Evolutionary conservation across 148 eudicot species (phyloP), one percentile per base, ranked within the genome.

Genomic region (Selenicereus undatus): DNA sequence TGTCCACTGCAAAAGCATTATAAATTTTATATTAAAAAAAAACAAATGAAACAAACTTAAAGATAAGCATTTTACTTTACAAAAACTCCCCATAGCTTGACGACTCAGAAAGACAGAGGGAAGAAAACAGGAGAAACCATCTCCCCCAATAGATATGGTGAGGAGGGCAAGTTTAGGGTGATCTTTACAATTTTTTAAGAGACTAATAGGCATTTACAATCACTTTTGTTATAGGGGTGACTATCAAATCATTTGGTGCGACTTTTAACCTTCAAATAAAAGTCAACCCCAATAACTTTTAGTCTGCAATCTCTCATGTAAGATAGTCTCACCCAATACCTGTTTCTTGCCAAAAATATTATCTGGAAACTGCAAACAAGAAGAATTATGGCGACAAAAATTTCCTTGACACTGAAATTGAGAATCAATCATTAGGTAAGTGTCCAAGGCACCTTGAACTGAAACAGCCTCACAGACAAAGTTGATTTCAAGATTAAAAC

Each of bases 1-100:
- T 81, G 86, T 64, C 68, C 54, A 73, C 36, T 65, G 52, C 14
- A 48, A 48, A 74, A 76, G 80, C 70, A 73, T 84, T 83, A 88
- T 83, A 4, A 64, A 71, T 26, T 60, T 73, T 80, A 84, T 83
- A 88, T 83, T 12, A 70, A 84, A 24, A n/a, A 26, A 17, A 50
- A 16, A 17, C 1, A 50, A 42, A 43, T 7, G 69, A 8, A 68
- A 65, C 50, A 65, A 74, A 65, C 66, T 17, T 18, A 35, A 24
- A 60, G 1, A 7, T 5, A 6, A 27, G 18, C 32, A 14, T 14
- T 48, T 39, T 48, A 0, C 13, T 48, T 10, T 10, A 48, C 12
- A 9, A 48, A 1, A 48, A 48, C 12, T 10, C 13, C 10, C 52
- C 52, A 12, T 1, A 48, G 14, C 52, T 48, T 0, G 9, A 48